Percentiles rank a stretch among this genome's conserved stretches.
Conservation (phyloP, 2,329 filamentous ascomycete species). For the Paraconiothyrium sp. region DNA sequence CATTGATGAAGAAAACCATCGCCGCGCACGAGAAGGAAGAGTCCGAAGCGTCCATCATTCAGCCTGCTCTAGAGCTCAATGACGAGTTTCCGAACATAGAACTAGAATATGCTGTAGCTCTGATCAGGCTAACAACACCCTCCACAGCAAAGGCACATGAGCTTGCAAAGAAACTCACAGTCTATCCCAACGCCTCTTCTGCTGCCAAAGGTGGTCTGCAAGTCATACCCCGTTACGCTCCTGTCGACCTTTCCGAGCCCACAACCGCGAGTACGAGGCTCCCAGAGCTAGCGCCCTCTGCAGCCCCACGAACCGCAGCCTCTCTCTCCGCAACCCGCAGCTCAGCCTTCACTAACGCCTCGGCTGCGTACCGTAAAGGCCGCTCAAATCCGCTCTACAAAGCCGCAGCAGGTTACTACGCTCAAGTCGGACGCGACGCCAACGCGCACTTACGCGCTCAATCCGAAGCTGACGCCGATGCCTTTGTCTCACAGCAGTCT, state of each 20-base stretch:
- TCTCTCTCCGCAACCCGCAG: constrained; percentile 58
- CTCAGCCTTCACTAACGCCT: constrained; percentile 66
- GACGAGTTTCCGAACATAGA: constrained; percentile 65
- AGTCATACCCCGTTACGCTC: constrained; percentile 59
- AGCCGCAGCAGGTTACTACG: constrained; percentile 79
- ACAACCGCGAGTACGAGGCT: constrained; percentile 38
- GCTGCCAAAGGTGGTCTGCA: constrained; percentile 54
- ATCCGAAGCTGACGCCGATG: constrained; percentile 74
- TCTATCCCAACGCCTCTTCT: constrained; percentile 40
- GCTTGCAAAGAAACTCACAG: constrained; percentile 64
- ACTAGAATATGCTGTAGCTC: constrained; percentile 58
- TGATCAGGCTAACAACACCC: constrained; percentile 66
- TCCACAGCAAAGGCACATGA: constrained; percentile 68
- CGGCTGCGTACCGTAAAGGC: constrained; percentile 66
- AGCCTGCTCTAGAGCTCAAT: constrained; percentile 63
- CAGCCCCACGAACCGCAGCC: constrained; percentile 50
- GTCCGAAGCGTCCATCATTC: constrained; percentile 55
- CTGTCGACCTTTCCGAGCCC: constrained; percentile 49
- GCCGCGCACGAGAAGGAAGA: constrained; percentile 48
- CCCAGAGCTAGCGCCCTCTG: constrained; percentile 37
- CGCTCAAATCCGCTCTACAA: constrained; percentile 78
- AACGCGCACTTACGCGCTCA: constrained; percentile 66
- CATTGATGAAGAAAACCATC: constrained; percentile 61
- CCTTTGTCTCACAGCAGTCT: constrained; percentile 74
- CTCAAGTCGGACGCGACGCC: constrained; percentile 73